Percentiles rank a stretch among this genome's conserved stretches.
phyloP scores from a whole-genome alignment of 2,329 filamentous ascomycete genomes.

The Ramichloridium luteum region DNA sequence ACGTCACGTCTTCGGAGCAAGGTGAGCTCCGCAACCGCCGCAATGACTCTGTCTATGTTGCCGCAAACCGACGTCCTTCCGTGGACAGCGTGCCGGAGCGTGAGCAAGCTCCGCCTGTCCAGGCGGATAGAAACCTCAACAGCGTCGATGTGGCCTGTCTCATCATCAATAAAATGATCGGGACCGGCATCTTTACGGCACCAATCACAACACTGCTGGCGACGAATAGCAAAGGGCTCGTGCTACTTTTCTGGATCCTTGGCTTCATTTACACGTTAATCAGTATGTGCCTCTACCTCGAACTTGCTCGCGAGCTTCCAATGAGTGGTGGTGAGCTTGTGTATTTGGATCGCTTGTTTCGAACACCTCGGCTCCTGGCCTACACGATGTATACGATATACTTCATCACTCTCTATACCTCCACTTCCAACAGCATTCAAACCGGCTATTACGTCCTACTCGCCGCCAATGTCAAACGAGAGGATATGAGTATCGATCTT shows the following conservation, averaged over 20 bases:
- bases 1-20: too few species aligned
- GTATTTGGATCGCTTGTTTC: slow-evolving; percentile 3
- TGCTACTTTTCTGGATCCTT: slow-evolving; percentile 7
- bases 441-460: slow-evolving; percentile 7
- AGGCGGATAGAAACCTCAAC: slow-evolving; percentile 5
- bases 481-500: slow-evolving; percentile 2
- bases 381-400: slow-evolving; percentile 10
- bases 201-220: slow-evolving; percentile 8
- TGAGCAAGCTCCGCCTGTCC: slow-evolving; percentile 2
- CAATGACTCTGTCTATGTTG: too few species aligned
- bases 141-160: slow-evolving; percentile 11
- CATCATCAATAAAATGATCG: slow-evolving; percentile 15
- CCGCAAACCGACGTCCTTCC: too few species aligned
- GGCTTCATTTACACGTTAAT: slow-evolving; percentile 9
- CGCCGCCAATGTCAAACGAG: slow-evolving; percentile 3
- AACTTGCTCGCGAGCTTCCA: slow-evolving; percentile 7
- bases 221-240: slow-evolving; percentile 8
- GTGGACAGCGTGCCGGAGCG: too few species aligned
- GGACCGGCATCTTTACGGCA: slow-evolving; percentile 12
- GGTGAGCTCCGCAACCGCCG: too few species aligned
- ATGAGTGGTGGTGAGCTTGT: slow-evolving; percentile 11
- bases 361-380: slow-evolving; percentile 4
- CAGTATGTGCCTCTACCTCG: slow-evolving; percentile 9
- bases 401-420: slow-evolving; percentile 8
- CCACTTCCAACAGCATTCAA: slow-evolving; percentile 7